Conservation (phyloP, 1,284 basidiomycete genomes). For the Microbotryum violaceum region DNA sequence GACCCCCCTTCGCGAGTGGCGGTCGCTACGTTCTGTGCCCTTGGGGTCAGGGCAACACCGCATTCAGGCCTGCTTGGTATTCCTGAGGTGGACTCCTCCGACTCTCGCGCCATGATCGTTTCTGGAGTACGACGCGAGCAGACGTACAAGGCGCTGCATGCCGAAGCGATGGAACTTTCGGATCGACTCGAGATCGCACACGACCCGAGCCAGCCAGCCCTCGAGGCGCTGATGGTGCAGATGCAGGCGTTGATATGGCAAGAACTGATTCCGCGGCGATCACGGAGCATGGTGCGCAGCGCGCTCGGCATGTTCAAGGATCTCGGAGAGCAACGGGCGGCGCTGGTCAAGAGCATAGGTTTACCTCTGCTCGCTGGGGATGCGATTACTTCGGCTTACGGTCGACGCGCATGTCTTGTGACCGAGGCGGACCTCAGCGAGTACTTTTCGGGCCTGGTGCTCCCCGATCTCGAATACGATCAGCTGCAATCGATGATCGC, state of each 20-base stretch:
- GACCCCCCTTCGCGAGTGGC: constrained; percentile 4
- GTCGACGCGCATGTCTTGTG: constrained; percentile 13
- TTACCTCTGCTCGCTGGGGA: constrained; percentile 12
- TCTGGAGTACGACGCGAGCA: constrained; percentile 15
- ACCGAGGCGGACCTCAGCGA: constrained; percentile 2
- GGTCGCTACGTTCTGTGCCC: constrained; percentile 15
- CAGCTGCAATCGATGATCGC: constrained; percentile 3
- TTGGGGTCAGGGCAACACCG: constrained; percentile 19
- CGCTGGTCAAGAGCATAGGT: constrained; percentile 1
- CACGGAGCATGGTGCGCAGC: constrained; percentile 1
- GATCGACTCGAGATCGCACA: constrained; percentile 6
- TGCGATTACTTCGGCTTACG: constrained; percentile 10
- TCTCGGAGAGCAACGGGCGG: not conserved
- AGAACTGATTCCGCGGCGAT: constrained; percentile 16
- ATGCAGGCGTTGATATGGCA: constrained; percentile 16
- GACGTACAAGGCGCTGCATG: constrained; percentile 7
- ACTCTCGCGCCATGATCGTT: constrained; percentile 1
- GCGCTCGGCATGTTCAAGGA: constrained; percentile 18
- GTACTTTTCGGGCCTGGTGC: constrained; percentile 1
- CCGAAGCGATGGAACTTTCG: constrained; percentile 11
- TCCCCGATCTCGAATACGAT: constrained; percentile 5
- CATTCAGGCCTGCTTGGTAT: constrained; percentile 23
- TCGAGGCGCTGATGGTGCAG: constrained; percentile 17
- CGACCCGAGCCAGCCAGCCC: constrained; percentile 5
- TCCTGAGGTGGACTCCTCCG: not conserved